Evolutionary conservation across 208 protist genomes (phyloP).

Genomic region (Leishmania mexicana): DNA sequence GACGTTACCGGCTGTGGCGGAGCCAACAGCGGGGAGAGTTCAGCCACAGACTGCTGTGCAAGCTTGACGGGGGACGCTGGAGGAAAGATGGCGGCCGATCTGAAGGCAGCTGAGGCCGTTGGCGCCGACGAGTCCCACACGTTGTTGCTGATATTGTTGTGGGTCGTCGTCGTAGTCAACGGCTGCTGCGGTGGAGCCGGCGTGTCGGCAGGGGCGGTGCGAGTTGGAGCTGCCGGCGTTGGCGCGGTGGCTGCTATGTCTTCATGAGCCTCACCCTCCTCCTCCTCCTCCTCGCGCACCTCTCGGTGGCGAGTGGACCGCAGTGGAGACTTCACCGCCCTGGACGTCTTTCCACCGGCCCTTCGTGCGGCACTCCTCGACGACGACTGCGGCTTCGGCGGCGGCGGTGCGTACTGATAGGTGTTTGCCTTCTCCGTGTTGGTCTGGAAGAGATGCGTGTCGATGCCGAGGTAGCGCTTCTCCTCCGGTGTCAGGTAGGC

Average conservation of each 20-base stretch:
- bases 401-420: conserved; percentile 65
- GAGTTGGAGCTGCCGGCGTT: not conserved
- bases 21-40: not conserved
- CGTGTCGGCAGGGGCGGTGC: not conserved
- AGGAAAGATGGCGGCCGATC: not conserved
- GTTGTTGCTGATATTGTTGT: not conserved
- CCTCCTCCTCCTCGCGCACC: not conserved
- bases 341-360: not conserved
- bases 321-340: not conserved
- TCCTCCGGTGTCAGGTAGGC: conserved; percentile 74
- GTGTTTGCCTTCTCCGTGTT: conserved; percentile 37
- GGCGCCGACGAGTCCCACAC: not conserved
- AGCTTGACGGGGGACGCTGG: not conserved
- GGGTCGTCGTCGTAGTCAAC: not conserved
- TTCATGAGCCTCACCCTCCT: not conserved
- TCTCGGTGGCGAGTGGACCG: not conserved
- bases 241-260: not conserved
- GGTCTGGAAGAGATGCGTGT: conserved; percentile 84
- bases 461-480: conserved; percentile 78
- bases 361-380: not conserved
- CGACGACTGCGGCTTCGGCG: not conserved
- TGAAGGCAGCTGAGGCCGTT: not conserved
- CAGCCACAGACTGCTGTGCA: not conserved
- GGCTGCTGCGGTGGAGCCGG: not conserved
- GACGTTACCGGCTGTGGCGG: not conserved